phyloP scores from a whole-genome alignment of 768 basidiomycete species.

The Lactifluus rugatus region DNA sequence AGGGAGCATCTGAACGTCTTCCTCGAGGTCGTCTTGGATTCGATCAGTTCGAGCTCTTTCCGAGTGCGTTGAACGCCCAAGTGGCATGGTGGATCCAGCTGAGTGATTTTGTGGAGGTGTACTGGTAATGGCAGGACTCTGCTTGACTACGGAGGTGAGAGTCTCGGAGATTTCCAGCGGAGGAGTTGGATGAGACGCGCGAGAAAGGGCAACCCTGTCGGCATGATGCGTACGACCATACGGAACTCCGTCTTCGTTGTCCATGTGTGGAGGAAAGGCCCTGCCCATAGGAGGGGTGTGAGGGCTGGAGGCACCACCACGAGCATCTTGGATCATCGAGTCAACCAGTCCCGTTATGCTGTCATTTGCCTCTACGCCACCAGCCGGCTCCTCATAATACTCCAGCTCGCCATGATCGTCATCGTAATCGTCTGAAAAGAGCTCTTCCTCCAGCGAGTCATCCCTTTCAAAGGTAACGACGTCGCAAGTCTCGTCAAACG shows the following conservation, averaged over 20 bases:
- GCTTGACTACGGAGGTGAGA: not conserved
- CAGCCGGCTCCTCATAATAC: constrained; percentile 16
- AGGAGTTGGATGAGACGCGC: constrained; percentile 20
- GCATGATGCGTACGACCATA: constrained; percentile 56
- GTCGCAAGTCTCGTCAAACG: constrained; percentile 70
- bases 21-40: constrained; percentile 27
- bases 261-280: constrained; percentile 43
- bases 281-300: constrained; percentile 33
- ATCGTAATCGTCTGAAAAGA: constrained; percentile 32
- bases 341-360: constrained; percentile 67
- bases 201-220: constrained; percentile 41
- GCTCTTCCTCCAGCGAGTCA: constrained; percentile 33
- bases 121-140: constrained; percentile 20
- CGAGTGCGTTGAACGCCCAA: constrained; percentile 32
- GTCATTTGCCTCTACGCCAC: constrained; percentile 30
- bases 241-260: constrained; percentile 54
- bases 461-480: constrained; percentile 72
- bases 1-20: constrained; percentile 36
- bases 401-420: constrained; percentile 19
- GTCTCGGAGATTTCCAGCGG: constrained; percentile 10
- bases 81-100: constrained; percentile 25
- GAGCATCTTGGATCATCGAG: constrained; percentile 46
- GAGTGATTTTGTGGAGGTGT: constrained; percentile 17
- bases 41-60: constrained; percentile 26
- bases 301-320: constrained; percentile 30